Evolutionary conservation across 306 rosid species (phyloP), one percentile per base, ranked within the genome.

Genomic region (Psophocarpus tetragonolobus): DNA sequence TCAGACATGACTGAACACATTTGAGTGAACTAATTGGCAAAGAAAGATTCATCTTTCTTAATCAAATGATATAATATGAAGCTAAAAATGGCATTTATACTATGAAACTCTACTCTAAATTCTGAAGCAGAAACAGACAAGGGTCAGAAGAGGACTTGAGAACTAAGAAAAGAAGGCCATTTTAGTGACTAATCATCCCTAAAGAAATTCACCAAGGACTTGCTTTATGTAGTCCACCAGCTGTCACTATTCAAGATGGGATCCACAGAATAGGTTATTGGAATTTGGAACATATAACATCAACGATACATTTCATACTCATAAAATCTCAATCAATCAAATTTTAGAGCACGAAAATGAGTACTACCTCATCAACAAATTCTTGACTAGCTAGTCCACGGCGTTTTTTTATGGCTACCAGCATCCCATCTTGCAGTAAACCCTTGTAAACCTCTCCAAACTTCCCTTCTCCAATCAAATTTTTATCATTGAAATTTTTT

Each of bases 391-490:
- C 86, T 13, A 83, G 45, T 58, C 93, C 96, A 20, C 15, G 81
- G 32, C 98, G 90, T 88, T 84, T 94, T 80, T 94, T 94, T 62
- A 94, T 94, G 71, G 94, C 97, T 24, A 92, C 98, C 57, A 90
- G 88, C 90, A 94, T 85, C 53, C 98, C 98, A 78, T 94, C 94
- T 45, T 91, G 96, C 83, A 94, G 98, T 75, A 90, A 88, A 45
- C 98, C 98, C 86, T 83, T 89, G 48, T 90, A 91, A 47, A 91
- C 98, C 83, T 90, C 96, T 65, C 97, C 98, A 82, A 93, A 90
- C 70, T 93, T 93, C 57, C 98, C 98, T 84, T 78, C 83, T 73
- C 97, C 98, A 24, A 93, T 93, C 87, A 93, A 87, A 68, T 88
- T 91, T 32, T 84, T 90, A 45, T 90, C 94, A 71, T 79, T 93